Conservation (phyloP, 768 basidiomycete genomes). For the Hypholoma sublateritium region DNA sequence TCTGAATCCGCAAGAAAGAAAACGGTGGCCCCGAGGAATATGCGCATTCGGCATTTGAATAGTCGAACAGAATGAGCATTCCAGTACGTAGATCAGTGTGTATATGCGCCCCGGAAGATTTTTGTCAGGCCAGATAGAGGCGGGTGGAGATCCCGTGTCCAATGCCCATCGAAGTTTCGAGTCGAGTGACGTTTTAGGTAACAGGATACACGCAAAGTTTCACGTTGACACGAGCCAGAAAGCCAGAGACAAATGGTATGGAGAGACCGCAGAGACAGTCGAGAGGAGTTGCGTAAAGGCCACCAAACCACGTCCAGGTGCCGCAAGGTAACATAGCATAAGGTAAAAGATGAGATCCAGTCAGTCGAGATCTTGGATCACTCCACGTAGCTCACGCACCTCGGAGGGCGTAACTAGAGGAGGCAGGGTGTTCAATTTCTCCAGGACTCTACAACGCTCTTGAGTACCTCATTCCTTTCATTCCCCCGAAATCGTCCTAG, state of each 20-base stretch:
- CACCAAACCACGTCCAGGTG: not conserved
- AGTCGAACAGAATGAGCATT: not conserved
- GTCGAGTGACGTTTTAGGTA: not conserved
- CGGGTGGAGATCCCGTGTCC: not conserved
- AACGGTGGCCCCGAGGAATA: not conserved
- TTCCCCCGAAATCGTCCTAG: not conserved
- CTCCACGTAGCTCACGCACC: conserved; percentile 42
- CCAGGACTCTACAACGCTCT: conserved; percentile 56
- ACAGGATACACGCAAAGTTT: not conserved
- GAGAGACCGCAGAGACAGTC: not conserved
- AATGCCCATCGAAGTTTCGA: not conserved
- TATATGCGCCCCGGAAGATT: not conserved
- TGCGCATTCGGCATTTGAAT: not conserved
- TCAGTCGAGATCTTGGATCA: conserved; percentile 27
- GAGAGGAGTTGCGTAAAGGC: not conserved
- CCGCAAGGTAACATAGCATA: conserved; percentile 1
- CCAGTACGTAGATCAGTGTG: not conserved
- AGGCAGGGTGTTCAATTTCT: conserved; percentile 75
- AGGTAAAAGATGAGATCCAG: conserved; percentile 5
- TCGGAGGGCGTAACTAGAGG: conserved; percentile 93
- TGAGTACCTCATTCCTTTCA: not conserved
- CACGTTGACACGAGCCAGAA: not conserved
- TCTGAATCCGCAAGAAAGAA: conserved; percentile 38
- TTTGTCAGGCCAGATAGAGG: not conserved
- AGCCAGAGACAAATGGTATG: not conserved